Evolutionary conservation across 345 rosid species (phyloP).

Genomic region (Litchi chinensis): DNA sequence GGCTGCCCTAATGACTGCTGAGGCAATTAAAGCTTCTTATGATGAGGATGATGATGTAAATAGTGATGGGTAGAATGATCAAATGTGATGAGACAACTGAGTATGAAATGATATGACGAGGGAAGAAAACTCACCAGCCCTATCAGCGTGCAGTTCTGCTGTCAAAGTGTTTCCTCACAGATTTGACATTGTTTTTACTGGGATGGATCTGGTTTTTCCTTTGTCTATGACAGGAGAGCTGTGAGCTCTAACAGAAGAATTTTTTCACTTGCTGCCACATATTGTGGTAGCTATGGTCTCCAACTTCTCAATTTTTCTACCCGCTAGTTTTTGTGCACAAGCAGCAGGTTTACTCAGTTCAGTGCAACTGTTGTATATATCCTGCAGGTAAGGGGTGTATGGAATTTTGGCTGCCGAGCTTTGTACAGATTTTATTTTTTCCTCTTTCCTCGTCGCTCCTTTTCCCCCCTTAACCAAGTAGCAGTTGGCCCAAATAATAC

Average conservation of each 20-base stretch:
- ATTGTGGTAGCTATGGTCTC: slow-evolving; percentile 26
- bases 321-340: slow-evolving; percentile 20
- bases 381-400: slow-evolving; percentile 39
- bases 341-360: slow-evolving; percentile 31
- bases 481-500: slow-evolving; percentile 48
- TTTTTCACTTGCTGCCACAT: slow-evolving; percentile 25
- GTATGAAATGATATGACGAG: slow-evolving; percentile 18
- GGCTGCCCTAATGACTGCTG: slow-evolving; percentile 84
- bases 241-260: slow-evolving; percentile 14
- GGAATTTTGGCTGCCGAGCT: slow-evolving; percentile 46
- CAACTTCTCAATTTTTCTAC: slow-evolving; percentile 19
- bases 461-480: slow-evolving; percentile 26
- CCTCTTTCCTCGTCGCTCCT: not conserved
- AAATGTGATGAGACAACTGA: slow-evolving; percentile 21
- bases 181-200: slow-evolving; percentile 23
- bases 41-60: slow-evolving; percentile 48
- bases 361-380: slow-evolving; percentile 24
- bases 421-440: slow-evolving; percentile 45
- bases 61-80: slow-evolving; percentile 39
- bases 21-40: slow-evolving; percentile 69
- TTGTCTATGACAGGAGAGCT: slow-evolving; percentile 11
- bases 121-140: slow-evolving; percentile 24
- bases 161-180: slow-evolving; percentile 8
- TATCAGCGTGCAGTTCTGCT: slow-evolving; percentile 21
- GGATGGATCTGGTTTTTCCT: slow-evolving; percentile 23